Conservation (phyloP, 495 filamentous ascomycete genomes). For the Penicilliopsis zonata region DNA sequence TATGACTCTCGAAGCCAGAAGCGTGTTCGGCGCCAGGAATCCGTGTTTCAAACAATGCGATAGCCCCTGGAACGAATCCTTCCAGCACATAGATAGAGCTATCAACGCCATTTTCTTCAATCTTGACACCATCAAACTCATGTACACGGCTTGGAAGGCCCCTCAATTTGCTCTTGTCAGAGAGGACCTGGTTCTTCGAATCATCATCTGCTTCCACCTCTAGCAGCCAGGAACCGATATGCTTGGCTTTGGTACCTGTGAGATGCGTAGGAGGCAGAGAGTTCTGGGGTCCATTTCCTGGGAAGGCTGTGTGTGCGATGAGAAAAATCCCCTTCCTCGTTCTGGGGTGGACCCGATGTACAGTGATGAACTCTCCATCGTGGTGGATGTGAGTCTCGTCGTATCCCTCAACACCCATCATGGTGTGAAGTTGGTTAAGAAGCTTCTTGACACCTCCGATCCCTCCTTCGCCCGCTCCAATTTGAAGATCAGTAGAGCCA, state of each 20-base stretch:
- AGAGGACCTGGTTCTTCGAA: slow-evolving; percentile 46
- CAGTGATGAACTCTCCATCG: slow-evolving; percentile 88
- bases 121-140: slow-evolving; percentile 53
- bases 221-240: slow-evolving; percentile 79
- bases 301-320: slow-evolving; percentile 89
- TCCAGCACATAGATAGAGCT: slow-evolving; percentile 74
- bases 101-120: slow-evolving; percentile 55
- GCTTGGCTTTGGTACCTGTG: slow-evolving; percentile 58
- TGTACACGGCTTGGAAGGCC: slow-evolving; percentile 74
- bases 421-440: slow-evolving; percentile 80
- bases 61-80: slow-evolving; percentile 80
- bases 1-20: slow-evolving; percentile 66
- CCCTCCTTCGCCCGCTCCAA: slow-evolving; percentile 57
- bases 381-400: slow-evolving; percentile 95
- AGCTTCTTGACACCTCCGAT: slow-evolving; percentile 85
- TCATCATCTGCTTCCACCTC: slow-evolving; percentile 64
- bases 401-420: slow-evolving; percentile 90
- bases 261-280: slow-evolving; percentile 66
- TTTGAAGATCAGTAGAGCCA: slow-evolving; percentile 37
- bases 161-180: slow-evolving; percentile 56
- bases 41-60: slow-evolving; percentile 92
- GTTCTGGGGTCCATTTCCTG: slow-evolving; percentile 71
- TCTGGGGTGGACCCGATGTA: slow-evolving; percentile 86
- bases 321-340: slow-evolving; percentile 87
- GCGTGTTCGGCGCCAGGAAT: slow-evolving; percentile 75